A percentile compares a stretch with the other conserved stretches of the same genome.
Evolutionary conservation across 495 filamentous ascomycete species (phyloP).

Genomic region (Chaetomidium leptoderma): DNA sequence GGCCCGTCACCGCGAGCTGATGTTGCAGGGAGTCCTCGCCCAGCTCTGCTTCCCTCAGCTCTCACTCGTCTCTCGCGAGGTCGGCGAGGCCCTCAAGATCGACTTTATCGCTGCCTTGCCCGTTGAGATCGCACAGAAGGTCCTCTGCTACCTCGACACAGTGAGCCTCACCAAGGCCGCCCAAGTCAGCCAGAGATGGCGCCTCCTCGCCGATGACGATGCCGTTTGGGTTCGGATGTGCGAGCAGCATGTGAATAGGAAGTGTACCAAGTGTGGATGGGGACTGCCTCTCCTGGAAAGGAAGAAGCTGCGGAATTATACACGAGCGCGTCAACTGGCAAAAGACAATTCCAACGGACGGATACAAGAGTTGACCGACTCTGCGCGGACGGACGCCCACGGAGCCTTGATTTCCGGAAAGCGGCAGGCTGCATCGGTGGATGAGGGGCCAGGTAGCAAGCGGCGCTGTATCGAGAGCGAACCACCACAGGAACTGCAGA

Average conservation of each 20-base stretch:
- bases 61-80: conserved; percentile 79
- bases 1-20: conserved; percentile 85
- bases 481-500: conserved; percentile 27
- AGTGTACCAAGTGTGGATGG: conserved; percentile 97
- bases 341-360: conserved; percentile 31
- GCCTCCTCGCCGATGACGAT: conserved; percentile 85
- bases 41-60: conserved; percentile 98
- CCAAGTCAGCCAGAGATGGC: conserved; percentile 88
- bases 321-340: conserved; percentile 65
- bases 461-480: conserved; percentile 45
- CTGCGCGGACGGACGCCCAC: conserved; percentile 10
- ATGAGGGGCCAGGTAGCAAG: conserved; percentile 40
- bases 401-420: conserved; percentile 24
- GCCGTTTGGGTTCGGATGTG: conserved; percentile 99
- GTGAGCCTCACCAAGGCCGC: conserved; percentile 95
- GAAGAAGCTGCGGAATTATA: conserved; percentile 81
- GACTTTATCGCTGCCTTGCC: conserved; percentile 89
- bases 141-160: conserved; percentile 88
- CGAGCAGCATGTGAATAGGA: conserved; percentile 91
- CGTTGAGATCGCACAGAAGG: conserved; percentile 85
- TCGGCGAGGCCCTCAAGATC: conserved; percentile 90
- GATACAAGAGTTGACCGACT: conserved; percentile 25
- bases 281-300: conserved; percentile 84
- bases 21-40: conserved; percentile 89
- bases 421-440: conserved; percentile 27